These are phyloP conservation scores for Sporothrix pallida DNA, from an alignment of 2,329 filamentous ascomycete species.

Conservation along the genomic window DNA sequence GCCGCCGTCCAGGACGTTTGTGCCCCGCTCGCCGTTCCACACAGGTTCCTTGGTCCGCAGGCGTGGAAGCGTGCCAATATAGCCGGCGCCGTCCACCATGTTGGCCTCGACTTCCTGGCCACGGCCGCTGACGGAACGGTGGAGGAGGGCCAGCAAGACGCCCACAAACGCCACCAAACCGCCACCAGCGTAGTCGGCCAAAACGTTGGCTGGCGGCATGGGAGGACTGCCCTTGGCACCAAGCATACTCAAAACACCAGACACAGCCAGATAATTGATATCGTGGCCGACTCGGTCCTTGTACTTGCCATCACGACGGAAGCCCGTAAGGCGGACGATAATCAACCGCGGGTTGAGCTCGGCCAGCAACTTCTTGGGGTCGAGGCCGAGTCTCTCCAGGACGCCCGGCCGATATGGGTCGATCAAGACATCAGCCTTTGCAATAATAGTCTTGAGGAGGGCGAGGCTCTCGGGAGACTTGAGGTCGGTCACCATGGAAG, in stretches of 20 bases:
- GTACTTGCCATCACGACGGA: constrained; percentile 85
- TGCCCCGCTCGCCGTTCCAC: constrained; percentile 69
- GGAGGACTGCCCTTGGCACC: constrained; percentile 73
- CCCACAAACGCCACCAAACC: constrained; percentile 82
- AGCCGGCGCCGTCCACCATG: constrained; percentile 90
- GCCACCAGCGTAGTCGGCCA: constrained; percentile 91
- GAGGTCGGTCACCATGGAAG: constrained; percentile 79
- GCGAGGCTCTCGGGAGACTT: constrained; percentile 68
- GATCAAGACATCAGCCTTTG: constrained; percentile 76
- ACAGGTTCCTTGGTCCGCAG: constrained; percentile 66
- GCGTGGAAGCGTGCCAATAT: constrained; percentile 78
- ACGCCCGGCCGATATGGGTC: constrained; percentile 93
- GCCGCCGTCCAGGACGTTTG: constrained; percentile 82
- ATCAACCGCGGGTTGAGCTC: constrained; percentile 75
- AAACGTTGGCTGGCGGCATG: constrained; percentile 80
- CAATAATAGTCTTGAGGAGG: constrained; percentile 69
- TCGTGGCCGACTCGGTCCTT: constrained; percentile 89
- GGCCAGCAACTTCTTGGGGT: constrained; percentile 68
- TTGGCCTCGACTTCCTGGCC: constrained; percentile 94
- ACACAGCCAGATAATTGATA: constrained; percentile 94
- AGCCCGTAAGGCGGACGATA: constrained; percentile 86
- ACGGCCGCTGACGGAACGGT: constrained; percentile 64
- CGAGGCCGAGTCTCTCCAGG: constrained; percentile 80
- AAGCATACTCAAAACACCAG: constrained; percentile 77
- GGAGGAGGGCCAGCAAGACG: constrained; percentile 77